A percentile compares a stretch with the other conserved stretches of the same genome.
phyloP scores from a whole-genome alignment of 2,329 filamentous ascomycete genomes.

The Alternaria metachromatica region DNA sequence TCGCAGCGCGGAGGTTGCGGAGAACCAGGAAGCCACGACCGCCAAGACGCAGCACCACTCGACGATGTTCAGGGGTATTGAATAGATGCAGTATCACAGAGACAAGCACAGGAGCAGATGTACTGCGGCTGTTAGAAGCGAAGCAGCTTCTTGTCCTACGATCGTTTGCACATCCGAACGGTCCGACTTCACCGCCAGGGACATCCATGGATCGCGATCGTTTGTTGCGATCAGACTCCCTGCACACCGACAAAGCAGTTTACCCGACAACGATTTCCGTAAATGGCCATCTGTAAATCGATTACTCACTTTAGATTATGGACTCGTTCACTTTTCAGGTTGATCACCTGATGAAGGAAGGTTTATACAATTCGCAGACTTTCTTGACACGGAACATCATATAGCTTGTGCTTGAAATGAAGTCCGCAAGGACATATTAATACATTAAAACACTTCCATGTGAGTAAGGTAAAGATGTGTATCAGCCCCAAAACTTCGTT shows the following conservation, averaged over 20 bases:
- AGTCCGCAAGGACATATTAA: not conserved
- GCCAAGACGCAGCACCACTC: slow-evolving; percentile 10
- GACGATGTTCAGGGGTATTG: not conserved
- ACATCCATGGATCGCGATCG: not conserved
- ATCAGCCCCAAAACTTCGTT: not conserved
- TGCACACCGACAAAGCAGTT: not conserved
- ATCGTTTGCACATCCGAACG: slow-evolving; percentile 4
- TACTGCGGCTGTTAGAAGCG: not conserved
- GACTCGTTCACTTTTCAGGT: not conserved
- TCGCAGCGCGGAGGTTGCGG: slow-evolving; percentile 26
- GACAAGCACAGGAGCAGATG: not conserved
- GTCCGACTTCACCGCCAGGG: slow-evolving; percentile 7
- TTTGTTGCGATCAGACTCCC: not conserved
- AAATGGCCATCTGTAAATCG: not conserved
- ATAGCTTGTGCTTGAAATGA: not conserved
- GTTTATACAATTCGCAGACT: not conserved
- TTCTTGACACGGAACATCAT: not conserved
- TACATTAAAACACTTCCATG: not conserved
- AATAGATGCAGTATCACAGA: not conserved
- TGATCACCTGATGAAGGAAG: not conserved
- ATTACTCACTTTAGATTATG: not conserved
- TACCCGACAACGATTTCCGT: not conserved
- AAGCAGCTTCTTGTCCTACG: not conserved
- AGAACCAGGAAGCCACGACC: slow-evolving; percentile 9
- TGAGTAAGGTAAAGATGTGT: not conserved